These are phyloP conservation scores for Euclidium syriacum DNA, from an alignment of 345 rosid genomes.

Conservation along the genomic window DNA sequence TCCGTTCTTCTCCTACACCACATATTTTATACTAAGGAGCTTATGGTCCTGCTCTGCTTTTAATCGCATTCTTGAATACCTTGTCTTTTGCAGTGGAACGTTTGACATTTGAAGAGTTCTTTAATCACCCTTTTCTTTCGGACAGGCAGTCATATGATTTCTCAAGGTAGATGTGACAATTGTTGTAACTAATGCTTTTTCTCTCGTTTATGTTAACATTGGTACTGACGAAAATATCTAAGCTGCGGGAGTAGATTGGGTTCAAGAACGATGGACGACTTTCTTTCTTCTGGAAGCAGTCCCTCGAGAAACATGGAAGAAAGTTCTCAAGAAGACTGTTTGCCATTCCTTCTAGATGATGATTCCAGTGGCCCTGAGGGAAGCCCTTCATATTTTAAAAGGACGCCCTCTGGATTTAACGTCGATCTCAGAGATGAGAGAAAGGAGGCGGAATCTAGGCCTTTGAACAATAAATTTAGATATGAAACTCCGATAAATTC, in stretches of 20 bases:
- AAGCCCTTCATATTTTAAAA: conserved; percentile 59
- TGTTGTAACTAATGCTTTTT: neutral
- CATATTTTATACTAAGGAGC: neutral
- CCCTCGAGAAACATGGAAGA: conserved; percentile 50
- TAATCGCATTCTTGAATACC: neutral
- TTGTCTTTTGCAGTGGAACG: conserved; percentile 69
- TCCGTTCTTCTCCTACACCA: neutral
- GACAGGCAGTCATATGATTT: conserved; percentile 43
- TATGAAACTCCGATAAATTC: conserved; percentile 33
- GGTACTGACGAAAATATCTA: conserved; percentile 22
- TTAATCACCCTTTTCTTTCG: conserved; percentile 79
- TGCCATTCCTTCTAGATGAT: conserved; percentile 84
- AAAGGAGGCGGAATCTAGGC: conserved; percentile 40
- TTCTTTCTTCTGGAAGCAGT: conserved; percentile 47
- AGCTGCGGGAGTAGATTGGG: conserved; percentile 45
- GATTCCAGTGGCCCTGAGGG: conserved; percentile 71
- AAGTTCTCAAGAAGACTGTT: conserved; percentile 68
- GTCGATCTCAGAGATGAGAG: conserved; percentile 40
- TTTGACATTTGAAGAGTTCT: conserved; percentile 91
- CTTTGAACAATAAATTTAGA: conserved; percentile 39
- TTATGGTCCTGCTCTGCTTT: conserved; percentile 1
- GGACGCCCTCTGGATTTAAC: conserved; percentile 47
- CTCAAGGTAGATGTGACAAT: conserved; percentile 45
- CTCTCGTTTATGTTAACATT: conserved; percentile 8
- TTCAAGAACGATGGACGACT: conserved; percentile 40